Evolutionary conservation across 164 flowering plant genomes (phyloP).

Genomic region (Akebia trifoliata): DNA sequence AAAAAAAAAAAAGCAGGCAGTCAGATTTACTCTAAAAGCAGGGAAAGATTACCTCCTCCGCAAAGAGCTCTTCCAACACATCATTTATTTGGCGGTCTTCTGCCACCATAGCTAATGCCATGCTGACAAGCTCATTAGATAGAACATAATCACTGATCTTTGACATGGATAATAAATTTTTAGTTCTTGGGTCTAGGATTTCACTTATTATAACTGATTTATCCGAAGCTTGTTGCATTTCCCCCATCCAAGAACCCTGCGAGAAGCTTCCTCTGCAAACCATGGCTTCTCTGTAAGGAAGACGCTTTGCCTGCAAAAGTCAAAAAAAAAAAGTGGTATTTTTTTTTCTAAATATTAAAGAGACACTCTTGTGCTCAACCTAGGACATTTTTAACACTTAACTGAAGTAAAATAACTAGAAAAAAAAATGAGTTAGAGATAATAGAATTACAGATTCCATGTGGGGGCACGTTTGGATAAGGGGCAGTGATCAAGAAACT

Average conservation of each 20-base stretch:
- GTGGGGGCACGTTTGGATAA: too few relatives aligned
- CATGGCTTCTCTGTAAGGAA: conserved; percentile 54
- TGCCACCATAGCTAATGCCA: conserved; percentile 90
- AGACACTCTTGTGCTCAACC: too few relatives aligned
- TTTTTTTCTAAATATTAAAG: too few relatives aligned
- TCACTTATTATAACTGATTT: conserved; percentile 82
- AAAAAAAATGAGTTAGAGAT: too few relatives aligned
- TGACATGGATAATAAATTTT: conserved; percentile 75
- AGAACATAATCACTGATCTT: conserved; percentile 82
- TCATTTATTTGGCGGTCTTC: conserved; percentile 82
- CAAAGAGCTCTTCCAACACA: conserved; percentile 79
- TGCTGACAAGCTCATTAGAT: conserved; percentile 87
- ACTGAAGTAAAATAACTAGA: too few relatives aligned
- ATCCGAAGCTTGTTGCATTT: conserved; percentile 86
- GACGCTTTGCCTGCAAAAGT: conserved; percentile 66
- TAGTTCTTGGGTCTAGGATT: conserved; percentile 82
- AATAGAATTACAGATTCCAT: too few relatives aligned
- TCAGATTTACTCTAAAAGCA: neutral
- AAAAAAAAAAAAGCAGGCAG: neutral
- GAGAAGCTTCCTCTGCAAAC: conserved; percentile 51
- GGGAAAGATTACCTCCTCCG: conserved; percentile 56
- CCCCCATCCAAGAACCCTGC: conserved; percentile 78
- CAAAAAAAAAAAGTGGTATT: neutral
- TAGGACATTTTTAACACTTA: too few relatives aligned
- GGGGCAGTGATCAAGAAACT: too few relatives aligned